phyloP scores from a whole-genome alignment of 1,284 basidiomycete genomes.

The Pholiota adiposa region DNA sequence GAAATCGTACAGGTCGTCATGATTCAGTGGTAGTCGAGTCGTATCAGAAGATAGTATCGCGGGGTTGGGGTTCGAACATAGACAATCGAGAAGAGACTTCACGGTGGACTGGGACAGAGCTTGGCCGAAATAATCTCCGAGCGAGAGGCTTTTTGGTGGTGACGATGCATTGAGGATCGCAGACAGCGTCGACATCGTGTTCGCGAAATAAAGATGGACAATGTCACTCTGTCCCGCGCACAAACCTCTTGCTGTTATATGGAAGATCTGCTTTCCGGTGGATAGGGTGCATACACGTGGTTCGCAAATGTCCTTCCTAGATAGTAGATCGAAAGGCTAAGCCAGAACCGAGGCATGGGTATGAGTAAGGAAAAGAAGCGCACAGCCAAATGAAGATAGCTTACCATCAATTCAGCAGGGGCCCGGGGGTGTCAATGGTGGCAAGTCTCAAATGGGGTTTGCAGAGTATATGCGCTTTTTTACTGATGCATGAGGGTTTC shows the following conservation, averaged over 20 bases:
- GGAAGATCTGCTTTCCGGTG: not conserved
- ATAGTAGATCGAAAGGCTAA: not conserved
- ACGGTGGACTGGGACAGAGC: constrained; percentile 33
- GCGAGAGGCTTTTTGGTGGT: constrained; percentile 29
- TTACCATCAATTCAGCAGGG: not conserved
- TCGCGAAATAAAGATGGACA: not conserved
- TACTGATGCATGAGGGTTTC: not conserved
- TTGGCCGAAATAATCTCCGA: constrained; percentile 40
- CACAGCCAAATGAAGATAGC: not conserved
- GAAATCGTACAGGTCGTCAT: constrained; percentile 38
- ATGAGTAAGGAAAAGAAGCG: constrained; percentile 1
- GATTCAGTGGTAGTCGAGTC: constrained; percentile 32
- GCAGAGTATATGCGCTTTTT: not conserved
- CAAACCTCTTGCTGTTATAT: constrained; percentile 3
- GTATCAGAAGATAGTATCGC: constrained; percentile 38
- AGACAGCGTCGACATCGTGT: constrained; percentile 38
- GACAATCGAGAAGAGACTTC: constrained; percentile 41
- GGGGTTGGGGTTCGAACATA: constrained; percentile 35
- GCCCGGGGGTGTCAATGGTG: not conserved
- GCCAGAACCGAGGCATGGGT: not conserved
- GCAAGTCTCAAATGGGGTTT: not conserved
- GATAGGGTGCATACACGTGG: not conserved
- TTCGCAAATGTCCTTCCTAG: not conserved
- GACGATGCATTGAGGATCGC: constrained; percentile 32
- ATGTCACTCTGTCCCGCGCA: not conserved